Evolutionary conservation across 2,329 filamentous ascomycete species (phyloP).

Genomic region (Aspergillus pseudoterreus): DNA sequence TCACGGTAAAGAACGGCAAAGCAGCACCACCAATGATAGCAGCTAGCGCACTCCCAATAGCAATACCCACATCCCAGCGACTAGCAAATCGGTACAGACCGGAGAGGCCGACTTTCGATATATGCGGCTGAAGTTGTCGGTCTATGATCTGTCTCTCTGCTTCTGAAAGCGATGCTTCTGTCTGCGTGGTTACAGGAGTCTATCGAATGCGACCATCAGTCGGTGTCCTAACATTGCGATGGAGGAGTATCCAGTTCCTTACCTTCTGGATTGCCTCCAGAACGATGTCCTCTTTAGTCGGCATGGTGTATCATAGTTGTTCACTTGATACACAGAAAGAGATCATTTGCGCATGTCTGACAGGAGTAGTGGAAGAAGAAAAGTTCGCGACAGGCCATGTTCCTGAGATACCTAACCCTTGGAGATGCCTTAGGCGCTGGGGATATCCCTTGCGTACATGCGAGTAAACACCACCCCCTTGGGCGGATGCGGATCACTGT

Average conservation of each 20-base stretch:
- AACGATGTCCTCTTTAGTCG: neutral
- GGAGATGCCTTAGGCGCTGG: no score
- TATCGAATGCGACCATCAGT: neutral
- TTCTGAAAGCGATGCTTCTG: slow-evolving; percentile 27
- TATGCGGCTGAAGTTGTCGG: slow-evolving; percentile 61
- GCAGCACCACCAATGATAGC: slow-evolving; percentile 69
- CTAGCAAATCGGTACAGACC: slow-evolving; percentile 66
- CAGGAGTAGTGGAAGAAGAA: no score
- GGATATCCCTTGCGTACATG: no score
- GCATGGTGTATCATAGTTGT: neutral
- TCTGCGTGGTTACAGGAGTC: slow-evolving; percentile 2
- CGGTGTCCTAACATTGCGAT: no score
- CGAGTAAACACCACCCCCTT: no score
- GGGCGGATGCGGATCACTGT: no score
- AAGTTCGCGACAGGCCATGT: no score
- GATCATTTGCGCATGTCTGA: neutral
- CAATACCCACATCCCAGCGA: slow-evolving; percentile 58
- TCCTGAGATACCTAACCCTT: no score
- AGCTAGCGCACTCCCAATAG: slow-evolving; percentile 55
- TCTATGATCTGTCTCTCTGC: slow-evolving; percentile 60
- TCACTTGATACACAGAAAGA: neutral
- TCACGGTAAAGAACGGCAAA: slow-evolving; percentile 70
- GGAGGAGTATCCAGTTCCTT: neutral
- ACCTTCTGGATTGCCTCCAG: neutral
- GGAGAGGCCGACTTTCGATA: slow-evolving; percentile 57